Percentiles rank a stretch among this genome's conserved stretches.
phyloP scores from a whole-genome alignment of 306 rosid species.

The Cicer yamashitae region DNA sequence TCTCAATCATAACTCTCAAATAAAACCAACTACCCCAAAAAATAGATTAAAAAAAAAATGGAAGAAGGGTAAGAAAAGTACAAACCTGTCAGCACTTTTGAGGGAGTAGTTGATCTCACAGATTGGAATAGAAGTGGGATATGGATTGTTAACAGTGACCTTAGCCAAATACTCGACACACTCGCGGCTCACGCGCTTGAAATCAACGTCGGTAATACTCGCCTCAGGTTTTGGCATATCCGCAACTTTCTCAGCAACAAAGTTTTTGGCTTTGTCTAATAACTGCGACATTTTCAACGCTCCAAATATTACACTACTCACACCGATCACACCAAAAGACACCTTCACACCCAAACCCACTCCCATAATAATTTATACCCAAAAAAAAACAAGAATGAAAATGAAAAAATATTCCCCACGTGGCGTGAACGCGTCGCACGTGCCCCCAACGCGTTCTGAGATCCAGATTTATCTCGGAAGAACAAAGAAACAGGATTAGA shows the following conservation, averaged over 20 bases:
- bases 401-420: constrained; percentile 30
- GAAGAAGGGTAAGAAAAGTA: not conserved
- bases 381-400: not conserved
- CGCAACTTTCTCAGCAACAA: constrained; percentile 53
- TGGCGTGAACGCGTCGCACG: constrained; percentile 34
- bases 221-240: constrained; percentile 74
- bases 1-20: not conserved
- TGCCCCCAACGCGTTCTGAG: constrained; percentile 7
- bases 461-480: constrained; percentile 6
- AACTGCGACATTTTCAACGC: constrained; percentile 59
- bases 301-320: constrained; percentile 24
- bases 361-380: not conserved
- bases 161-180: constrained; percentile 65
- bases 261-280: constrained; percentile 68
- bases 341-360: constrained; percentile 1
- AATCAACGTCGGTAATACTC: constrained; percentile 66
- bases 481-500: constrained; percentile 10
- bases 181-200: constrained; percentile 53
- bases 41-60: too few species aligned
- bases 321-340: constrained; percentile 5
- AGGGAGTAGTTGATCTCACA: constrained; percentile 78
- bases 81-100: constrained; percentile 62
- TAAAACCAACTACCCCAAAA: not conserved
- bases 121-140: constrained; percentile 64
- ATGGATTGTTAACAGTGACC: constrained; percentile 71